These are phyloP conservation scores for Peziza echinospora DNA, from an alignment of 495 filamentous ascomycete genomes.

Conservation along the genomic window DNA sequence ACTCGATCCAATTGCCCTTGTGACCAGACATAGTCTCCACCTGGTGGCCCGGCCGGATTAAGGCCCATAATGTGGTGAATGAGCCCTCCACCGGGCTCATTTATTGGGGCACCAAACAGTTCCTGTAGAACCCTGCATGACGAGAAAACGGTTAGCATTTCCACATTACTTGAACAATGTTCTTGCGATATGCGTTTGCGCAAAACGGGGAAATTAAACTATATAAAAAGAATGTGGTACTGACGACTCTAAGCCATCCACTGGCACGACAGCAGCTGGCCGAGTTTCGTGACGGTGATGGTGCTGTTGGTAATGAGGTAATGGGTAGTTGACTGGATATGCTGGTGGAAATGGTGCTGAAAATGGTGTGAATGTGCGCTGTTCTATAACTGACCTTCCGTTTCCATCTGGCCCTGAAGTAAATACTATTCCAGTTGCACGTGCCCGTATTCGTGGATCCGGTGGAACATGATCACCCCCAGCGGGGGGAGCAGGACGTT, in stretches of 20 bases:
- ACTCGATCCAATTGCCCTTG: constrained; percentile 82
- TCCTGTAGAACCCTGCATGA: background rate
- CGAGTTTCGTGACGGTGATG: background rate
- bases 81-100: constrained; percentile 11
- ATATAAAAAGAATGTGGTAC: background rate
- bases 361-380: too few relatives aligned
- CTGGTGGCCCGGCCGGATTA: constrained; percentile 3
- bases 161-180: too few relatives aligned
- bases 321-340: too few relatives aligned
- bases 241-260: background rate
- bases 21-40: constrained; percentile 71
- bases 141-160: background rate
- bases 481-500: background rate
- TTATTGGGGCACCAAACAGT: constrained; percentile 2
- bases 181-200: too few relatives aligned
- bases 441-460: background rate
- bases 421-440: too few relatives aligned
- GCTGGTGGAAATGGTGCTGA: too few relatives aligned
- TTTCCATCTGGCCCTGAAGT: too few relatives aligned
- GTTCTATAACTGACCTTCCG: too few relatives aligned
- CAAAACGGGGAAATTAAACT: background rate
- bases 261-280: background rate
- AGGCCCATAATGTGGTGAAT: constrained; percentile 11
- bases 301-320: too few relatives aligned
- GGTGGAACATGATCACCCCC: background rate